Evolutionary conservation across 2,329 filamentous ascomycete genomes (phyloP), one percentile per base, ranked within the genome.

Genomic region (Sporothrix schenckii): DNA sequence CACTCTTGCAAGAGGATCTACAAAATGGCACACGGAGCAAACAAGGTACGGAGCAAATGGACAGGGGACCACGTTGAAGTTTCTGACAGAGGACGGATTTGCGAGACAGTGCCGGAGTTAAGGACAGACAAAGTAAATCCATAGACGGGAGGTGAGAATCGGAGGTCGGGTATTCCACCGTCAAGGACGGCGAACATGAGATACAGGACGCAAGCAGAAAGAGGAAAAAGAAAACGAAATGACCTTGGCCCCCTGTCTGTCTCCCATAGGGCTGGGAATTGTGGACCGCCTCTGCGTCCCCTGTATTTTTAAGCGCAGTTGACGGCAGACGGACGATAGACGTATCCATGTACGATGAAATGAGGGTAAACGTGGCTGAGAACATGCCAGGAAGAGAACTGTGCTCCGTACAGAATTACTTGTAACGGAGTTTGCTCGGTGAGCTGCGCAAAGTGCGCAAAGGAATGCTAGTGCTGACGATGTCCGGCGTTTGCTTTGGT

Each of bases 391-490:
- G 49, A 9, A n/a, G 5, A 53, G 21, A 11, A 53, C 24, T 53
- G 50, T 24, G 9, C 50, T 53, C 21, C 19, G 19, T 41, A 24
- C 24, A n/a, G 24, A 24, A 1, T 1, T 24, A 24, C 24, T 1
- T 24, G 24, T 24, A 24, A 13, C 30, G 6, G 34, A 34, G 34
- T 1, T 6, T 27, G 34, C 19, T 61, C 27, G 56, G 39, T 44
- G 56, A 44, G 56, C 56, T 61, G 34, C 56, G 56, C 56, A 44
- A 44, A 44, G 56, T 61, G 34, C 56, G 56, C 56, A 44, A 44
- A 44, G 56, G 56, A 61, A 61, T 44, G 13, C 39, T 44, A 61
- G 56, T 44, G 56, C 56, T 61, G 56, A 61, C 56, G 34, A 50
- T 0, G 4, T 34, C 24, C 39, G 44, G 34, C 13, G 34, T 61